phyloP scores from a whole-genome alignment of 768 basidiomycete genomes.

The Serendipita sp. region DNA sequence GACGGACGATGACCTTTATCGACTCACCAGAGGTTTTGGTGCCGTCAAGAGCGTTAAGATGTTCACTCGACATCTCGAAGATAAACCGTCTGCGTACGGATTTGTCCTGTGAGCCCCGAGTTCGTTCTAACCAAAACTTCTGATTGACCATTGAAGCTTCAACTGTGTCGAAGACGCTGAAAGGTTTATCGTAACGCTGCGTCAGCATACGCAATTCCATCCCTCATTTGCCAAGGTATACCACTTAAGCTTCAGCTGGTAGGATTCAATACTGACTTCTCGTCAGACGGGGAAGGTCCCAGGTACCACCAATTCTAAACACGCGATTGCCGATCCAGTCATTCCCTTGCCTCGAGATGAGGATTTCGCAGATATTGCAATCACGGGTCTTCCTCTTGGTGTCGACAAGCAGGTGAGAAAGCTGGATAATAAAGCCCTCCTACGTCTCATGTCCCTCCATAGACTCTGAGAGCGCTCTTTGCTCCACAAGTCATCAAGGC shows the following conservation, averaged over 20 bases:
- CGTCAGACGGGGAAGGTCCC: slow-evolving; percentile 41
- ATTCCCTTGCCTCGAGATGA: slow-evolving; percentile 9
- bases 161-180: slow-evolving; percentile 49
- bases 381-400: slow-evolving; percentile 42
- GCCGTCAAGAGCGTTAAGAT: slow-evolving; percentile 61
- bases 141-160: slow-evolving; percentile 31
- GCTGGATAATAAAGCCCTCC: not conserved
- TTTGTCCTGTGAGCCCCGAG: slow-evolving; percentile 49
- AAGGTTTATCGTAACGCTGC: slow-evolving; percentile 52
- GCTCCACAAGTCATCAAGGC: slow-evolving; percentile 55
- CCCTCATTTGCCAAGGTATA: slow-evolving; percentile 73
- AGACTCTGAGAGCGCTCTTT: slow-evolving; percentile 53
- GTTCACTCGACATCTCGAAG: slow-evolving; percentile 68
- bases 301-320: slow-evolving; percentile 38
- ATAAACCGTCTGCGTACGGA: slow-evolving; percentile 55
- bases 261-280: not conserved
- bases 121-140: not conserved
- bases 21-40: slow-evolving; percentile 56
- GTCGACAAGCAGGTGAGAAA: slow-evolving; percentile 44
- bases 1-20: slow-evolving; percentile 62
- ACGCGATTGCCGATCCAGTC: slow-evolving; percentile 20
- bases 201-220: slow-evolving; percentile 60
- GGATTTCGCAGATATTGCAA: not conserved
- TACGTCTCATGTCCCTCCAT: not conserved
- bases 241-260: slow-evolving; percentile 8